Evolutionary conservation across 2,329 filamentous ascomycete species (phyloP).

Genomic region (Cercospora sojina): DNA sequence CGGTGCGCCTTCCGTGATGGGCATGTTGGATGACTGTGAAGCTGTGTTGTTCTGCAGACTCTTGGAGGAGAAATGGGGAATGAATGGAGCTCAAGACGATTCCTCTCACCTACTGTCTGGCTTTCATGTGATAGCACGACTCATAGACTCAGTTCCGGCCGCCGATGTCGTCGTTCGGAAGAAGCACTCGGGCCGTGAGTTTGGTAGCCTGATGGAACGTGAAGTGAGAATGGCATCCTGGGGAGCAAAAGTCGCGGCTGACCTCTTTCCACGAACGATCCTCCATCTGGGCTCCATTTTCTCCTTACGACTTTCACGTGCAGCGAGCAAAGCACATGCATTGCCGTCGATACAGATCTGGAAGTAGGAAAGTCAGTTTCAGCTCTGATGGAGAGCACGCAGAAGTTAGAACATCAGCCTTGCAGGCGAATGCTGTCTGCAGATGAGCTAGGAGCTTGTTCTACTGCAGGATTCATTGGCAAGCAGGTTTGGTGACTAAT

Average conservation of each 20-base stretch:
- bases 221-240: neutral
- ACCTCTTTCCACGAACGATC: neutral
- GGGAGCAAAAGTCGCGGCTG: neutral
- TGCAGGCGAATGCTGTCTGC: neutral
- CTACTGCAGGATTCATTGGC: neutral
- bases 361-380: neutral
- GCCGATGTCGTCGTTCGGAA: slow-evolving; percentile 14
- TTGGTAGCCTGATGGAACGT: neutral
- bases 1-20: slow-evolving; percentile 53
- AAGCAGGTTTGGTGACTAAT: neutral
- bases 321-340: neutral
- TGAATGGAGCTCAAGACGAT: neutral
- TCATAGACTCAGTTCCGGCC: slow-evolving; percentile 6
- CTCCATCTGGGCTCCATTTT: no score
- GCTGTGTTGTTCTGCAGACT: neutral
- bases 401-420: neutral
- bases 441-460: neutral
- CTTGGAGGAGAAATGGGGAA: neutral
- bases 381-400: neutral
- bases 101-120: neutral
- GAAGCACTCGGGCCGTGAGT: neutral
- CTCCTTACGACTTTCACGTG: neutral
- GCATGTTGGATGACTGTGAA: slow-evolving; percentile 27
- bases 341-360: neutral
- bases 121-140: neutral